A percentile compares a stretch with the other conserved stretches of the same genome.
Evolutionary conservation across 805 yeast species (phyloP).

Genomic region (Saturnispora besseyi): DNA sequence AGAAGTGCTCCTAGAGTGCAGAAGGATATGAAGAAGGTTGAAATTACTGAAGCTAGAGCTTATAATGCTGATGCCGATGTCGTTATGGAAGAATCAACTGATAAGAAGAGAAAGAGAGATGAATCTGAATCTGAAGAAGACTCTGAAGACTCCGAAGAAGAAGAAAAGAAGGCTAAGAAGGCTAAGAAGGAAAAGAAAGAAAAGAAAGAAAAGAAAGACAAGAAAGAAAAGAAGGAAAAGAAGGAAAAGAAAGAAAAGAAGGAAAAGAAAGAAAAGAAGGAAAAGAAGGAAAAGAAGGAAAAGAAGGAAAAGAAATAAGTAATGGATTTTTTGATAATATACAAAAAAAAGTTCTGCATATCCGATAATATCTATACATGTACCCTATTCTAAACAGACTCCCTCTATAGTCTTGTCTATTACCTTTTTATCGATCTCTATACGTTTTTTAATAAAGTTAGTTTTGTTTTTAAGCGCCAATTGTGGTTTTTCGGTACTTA

Average conservation of each 20-base stretch:
- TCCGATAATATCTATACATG: background rate
- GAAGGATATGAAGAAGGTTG: conserved; percentile 80
- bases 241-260: conserved; percentile 22
- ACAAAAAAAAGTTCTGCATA: conserved; percentile 14
- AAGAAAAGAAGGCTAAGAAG: conserved; percentile 19
- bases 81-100: conserved; percentile 12
- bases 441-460: conserved; percentile 7
- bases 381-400: background rate
- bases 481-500: background rate
- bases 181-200: conserved; percentile 18
- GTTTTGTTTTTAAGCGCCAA: background rate
- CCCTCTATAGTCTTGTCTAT: background rate
- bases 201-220: conserved; percentile 18
- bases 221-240: conserved; percentile 20
- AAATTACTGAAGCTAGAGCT: conserved; percentile 72
- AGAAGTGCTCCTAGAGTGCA: conserved; percentile 80
- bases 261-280: conserved; percentile 27
- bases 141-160: conserved; percentile 15
- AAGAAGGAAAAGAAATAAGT: conserved; percentile 26
- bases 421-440: conserved; percentile 1
- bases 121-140: conserved; percentile 22
- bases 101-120: conserved; percentile 19
- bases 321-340: conserved; percentile 7
- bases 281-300: conserved; percentile 26
- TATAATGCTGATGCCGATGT: conserved; percentile 92